Base-by-base conservation (phyloP, 768 basidiomycete species). In the Tylopilus vinaceipallidus region DNA sequence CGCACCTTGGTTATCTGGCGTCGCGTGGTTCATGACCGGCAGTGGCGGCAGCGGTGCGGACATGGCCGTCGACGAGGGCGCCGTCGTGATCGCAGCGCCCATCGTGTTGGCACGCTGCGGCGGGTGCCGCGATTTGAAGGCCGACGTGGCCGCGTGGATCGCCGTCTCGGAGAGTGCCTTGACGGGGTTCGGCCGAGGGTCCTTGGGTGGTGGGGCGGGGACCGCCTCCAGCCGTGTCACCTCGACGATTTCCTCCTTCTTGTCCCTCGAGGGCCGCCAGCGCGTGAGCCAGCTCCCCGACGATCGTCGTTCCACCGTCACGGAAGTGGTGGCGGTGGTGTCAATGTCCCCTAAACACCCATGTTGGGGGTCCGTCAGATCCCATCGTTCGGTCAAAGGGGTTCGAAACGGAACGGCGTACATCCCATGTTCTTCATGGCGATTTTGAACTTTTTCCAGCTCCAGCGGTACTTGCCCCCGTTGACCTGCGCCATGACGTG, bases 391-490 rank as follows among this genome's bases (percentile, higher is more conserved):
- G n/a, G n/a, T n/a, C n/a, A n/a, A n/a, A n/a, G n/a, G n/a, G n/a
- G n/a, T n/a, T n/a, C 30, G 16, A 37, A 38, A 27, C 13, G 41
- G 24, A 53, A 52, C 26, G 34, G 77, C 88, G 65, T 59, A 90
- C 88, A 90, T 38, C 87, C 85, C 86, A 91, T 86, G 65, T 81
- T 90, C 50, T 75, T 71, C 80, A 91, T 83, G 4, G 88, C 88
- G 45, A 86, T 73, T 68, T 77, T 82, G 71, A 85, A 91, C 58
- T 81, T 86, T 71, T 88, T 87, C 88, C 88, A 91, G 53, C 78
- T 84, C 88, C 88, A 91, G 42, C 80, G 74, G 61, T 90, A 90
- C 57, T 81, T 83, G 13, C 86, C 86, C 11, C 86, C 88, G 53
- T 89, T 79, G 55, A 91, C 78, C 61, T 86, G 80, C 34, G 77